Evolutionary conservation across 2,329 filamentous ascomycete species (phyloP).

Genomic region (Coleophoma crateriformis): DNA sequence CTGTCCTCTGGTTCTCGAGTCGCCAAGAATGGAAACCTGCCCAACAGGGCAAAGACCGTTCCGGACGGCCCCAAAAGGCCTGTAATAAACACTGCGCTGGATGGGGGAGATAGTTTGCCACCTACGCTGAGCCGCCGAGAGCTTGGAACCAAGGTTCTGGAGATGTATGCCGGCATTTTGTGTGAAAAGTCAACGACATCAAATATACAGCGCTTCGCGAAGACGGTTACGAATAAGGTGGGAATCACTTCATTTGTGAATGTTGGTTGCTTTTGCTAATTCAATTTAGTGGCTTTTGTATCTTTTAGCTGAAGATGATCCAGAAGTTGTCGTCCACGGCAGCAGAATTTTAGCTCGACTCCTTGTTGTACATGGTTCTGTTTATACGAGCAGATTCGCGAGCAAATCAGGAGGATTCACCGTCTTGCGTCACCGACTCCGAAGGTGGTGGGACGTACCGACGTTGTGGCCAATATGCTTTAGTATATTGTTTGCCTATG

Average conservation of each 20-base stretch:
- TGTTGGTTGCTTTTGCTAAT: conserved; percentile 21
- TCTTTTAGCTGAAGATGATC: conserved; percentile 79
- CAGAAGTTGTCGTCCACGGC: conserved; percentile 75
- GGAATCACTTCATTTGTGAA: conserved; percentile 19
- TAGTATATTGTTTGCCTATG: conserved; percentile 79
- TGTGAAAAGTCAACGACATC: conserved; percentile 65
- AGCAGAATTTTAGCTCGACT: conserved; percentile 79
- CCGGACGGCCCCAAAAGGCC: conserved; percentile 21
- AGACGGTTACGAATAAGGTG: conserved; percentile 92
- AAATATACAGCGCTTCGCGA: conserved; percentile 81
- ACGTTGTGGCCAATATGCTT: conserved; percentile 85
- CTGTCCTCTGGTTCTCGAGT: conserved; percentile 42
- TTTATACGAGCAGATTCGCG: conserved; percentile 80
- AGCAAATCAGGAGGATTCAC: conserved; percentile 87
- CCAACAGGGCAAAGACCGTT: conserved; percentile 26
- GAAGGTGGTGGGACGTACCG: conserved; percentile 82
- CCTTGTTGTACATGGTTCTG: conserved; percentile 73
- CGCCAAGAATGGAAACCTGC: conserved; percentile 41
- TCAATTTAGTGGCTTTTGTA: conserved; percentile 76
- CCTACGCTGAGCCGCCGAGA: conserved; percentile 57
- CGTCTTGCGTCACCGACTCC: conserved; percentile 77
- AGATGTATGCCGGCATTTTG: conserved; percentile 71
- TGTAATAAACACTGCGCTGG: conserved; percentile 18
- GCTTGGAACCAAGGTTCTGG: conserved; percentile 68
- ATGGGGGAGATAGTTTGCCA: conserved; percentile 25